A percentile compares a stretch with the other conserved stretches of the same genome.
These are phyloP conservation scores for Pelargonium fulgidum DNA, from an alignment of 441 rosid genomes.

Conservation along the genomic window DNA sequence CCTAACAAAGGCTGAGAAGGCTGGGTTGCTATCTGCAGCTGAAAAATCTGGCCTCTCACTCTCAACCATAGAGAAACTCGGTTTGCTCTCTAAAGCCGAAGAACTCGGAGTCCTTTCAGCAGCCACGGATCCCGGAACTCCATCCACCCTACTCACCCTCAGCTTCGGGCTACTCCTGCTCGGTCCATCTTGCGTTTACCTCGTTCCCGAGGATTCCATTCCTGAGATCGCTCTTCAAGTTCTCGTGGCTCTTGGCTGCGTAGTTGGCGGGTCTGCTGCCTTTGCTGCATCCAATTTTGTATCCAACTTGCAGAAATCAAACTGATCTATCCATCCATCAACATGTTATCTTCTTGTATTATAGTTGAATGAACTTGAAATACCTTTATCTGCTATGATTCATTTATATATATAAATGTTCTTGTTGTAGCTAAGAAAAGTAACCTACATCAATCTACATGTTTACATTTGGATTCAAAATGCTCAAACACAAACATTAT, in stretches of 20 bases:
- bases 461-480: too few species aligned
- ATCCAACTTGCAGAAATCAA: conserved; percentile 73
- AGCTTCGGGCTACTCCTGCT: conserved; percentile 63
- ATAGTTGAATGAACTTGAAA: too few species aligned
- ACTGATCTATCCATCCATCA: conserved; percentile 17
- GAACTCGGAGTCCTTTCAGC: conserved; percentile 78
- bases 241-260: conserved; percentile 41
- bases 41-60: conserved; percentile 77
- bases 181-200: conserved; percentile 64
- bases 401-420: too few species aligned
- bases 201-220: conserved; percentile 67
- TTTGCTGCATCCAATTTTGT: conserved; percentile 75
- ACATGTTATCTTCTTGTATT: too few species aligned
- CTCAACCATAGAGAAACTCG: conserved; percentile 76
- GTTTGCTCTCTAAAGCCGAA: conserved; percentile 83
- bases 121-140: conserved; percentile 72
- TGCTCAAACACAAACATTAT: too few species aligned
- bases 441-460: too few species aligned
- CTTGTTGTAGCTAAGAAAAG: too few species aligned
- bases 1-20: conserved; percentile 77
- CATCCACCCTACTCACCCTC: conserved; percentile 45
- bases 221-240: conserved; percentile 61
- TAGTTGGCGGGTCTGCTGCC: conserved; percentile 81
- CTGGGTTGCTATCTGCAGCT: conserved; percentile 76
- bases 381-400: too few species aligned